A percentile compares a stretch with the other conserved stretches of the same genome.
Conservation (phyloP, 768 basidiomycete species). For the Collybiopsis luxurians region DNA sequence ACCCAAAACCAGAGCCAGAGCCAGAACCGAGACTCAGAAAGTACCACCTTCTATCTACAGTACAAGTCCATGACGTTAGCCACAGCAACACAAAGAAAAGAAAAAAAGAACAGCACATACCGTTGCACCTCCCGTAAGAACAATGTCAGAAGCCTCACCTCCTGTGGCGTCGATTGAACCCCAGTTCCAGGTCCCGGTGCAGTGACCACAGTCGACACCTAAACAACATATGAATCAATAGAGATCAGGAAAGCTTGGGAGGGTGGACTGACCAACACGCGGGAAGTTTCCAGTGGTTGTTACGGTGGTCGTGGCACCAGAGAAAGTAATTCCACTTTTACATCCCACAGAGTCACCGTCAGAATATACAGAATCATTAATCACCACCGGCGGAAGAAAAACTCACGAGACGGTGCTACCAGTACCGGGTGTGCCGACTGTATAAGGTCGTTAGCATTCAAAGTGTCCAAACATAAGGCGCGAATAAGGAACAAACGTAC, state of each 20-base stretch:
- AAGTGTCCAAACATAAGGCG: not conserved
- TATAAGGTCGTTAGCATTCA: not conserved
- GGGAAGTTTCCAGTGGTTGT: not conserved
- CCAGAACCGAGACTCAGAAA: no score
- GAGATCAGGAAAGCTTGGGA: not conserved
- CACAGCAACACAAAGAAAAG: no score
- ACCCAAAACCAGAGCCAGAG: no score
- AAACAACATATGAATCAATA: not conserved
- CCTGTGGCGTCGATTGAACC: not conserved
- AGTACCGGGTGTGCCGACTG: constrained; percentile 33
- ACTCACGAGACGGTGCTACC: constrained; percentile 33
- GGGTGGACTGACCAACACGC: not conserved
- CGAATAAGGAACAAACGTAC: constrained; percentile 9
- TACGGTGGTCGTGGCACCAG: not conserved
- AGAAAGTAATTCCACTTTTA: not conserved
- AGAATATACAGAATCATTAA: no score
- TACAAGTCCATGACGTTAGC: no score
- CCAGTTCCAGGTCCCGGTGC: constrained; percentile 4
- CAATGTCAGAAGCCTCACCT: not conserved
- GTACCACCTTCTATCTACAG: no score
- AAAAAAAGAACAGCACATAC: no score
- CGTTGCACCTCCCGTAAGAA: not conserved
- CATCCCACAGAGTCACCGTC: no score
- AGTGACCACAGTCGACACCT: constrained; percentile 5
- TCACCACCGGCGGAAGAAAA: no score